These are phyloP conservation scores for Tardiomyces depauwii DNA, from an alignment of 1,139 yeast species.

Conservation along the genomic window DNA sequence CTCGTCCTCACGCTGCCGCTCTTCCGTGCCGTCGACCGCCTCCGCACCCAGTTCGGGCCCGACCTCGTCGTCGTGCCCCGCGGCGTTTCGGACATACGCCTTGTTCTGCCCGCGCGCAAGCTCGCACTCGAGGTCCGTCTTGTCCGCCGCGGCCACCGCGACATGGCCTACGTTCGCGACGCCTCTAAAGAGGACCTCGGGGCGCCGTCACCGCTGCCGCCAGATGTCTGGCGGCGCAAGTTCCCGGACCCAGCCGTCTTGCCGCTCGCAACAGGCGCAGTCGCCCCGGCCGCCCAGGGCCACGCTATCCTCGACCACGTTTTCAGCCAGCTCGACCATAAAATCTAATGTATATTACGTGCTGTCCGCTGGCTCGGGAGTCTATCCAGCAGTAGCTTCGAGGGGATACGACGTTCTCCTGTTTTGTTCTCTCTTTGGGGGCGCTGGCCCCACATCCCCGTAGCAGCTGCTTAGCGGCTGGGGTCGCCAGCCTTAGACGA, in stretches of 20 bases:
- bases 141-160: conserved; percentile 2
- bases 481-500: too few relatives aligned
- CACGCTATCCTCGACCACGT: not conserved
- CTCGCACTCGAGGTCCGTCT: conserved; percentile 5
- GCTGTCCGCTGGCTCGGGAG: too few relatives aligned
- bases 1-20: conserved; percentile 9
- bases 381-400: too few relatives aligned
- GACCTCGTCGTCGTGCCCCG: conserved; percentile 9
- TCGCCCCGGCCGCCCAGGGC: conserved; percentile 13
- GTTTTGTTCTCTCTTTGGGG: too few relatives aligned
- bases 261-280: conserved; percentile 19
- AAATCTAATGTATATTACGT: not conserved
- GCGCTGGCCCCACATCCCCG: too few relatives aligned
- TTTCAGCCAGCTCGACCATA: not conserved
- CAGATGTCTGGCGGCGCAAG: not conserved
- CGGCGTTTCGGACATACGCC: conserved; percentile 6
- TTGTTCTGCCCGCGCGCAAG: not conserved
- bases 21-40: conserved; percentile 6
- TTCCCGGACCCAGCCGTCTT: conserved; percentile 9
- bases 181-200: not conserved
- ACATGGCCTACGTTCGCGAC: conserved; percentile 7
- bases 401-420: too few relatives aligned
- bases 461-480: too few relatives aligned
- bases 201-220: not conserved
- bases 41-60: not conserved